phyloP scores from a whole-genome alignment of 1,139 yeast species.

The Kodamaea sp. region DNA sequence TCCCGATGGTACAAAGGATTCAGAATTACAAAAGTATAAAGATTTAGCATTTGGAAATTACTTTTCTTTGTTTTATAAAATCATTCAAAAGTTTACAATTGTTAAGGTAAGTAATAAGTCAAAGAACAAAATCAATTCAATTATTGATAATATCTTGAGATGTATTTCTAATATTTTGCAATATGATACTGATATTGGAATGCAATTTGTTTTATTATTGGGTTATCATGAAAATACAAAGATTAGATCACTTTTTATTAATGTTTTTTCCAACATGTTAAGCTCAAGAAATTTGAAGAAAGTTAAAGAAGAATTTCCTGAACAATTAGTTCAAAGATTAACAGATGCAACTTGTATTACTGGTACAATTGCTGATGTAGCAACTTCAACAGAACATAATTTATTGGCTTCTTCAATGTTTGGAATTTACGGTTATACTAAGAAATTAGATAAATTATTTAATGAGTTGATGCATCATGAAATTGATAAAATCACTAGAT shows the following conservation, averaged over 20 bases:
- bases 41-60: conserved; percentile 67
- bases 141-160: conserved; percentile 64
- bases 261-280: conserved; percentile 69
- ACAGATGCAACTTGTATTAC: conserved; percentile 27
- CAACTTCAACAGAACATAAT: conserved; percentile 48
- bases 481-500: conserved; percentile 53
- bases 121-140: conserved; percentile 51
- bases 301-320: conserved; percentile 26
- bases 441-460: conserved; percentile 54
- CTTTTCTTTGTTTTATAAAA: conserved; percentile 67
- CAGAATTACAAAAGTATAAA: conserved; percentile 55
- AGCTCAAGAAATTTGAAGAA: conserved; percentile 33
- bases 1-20: conserved; percentile 56
- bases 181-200: conserved; percentile 74
- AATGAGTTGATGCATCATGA: conserved; percentile 59
- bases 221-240: conserved; percentile 69
- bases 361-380: conserved; percentile 65
- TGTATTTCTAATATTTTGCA: conserved; percentile 67
- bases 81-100: conserved; percentile 57
- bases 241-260: conserved; percentile 68
- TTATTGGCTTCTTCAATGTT: conserved; percentile 65
- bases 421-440: conserved; percentile 54
- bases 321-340: conserved; percentile 20
- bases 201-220: conserved; percentile 71
- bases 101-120: conserved; percentile 24